These are phyloP conservation scores for Eutrema salsugineum DNA, from an alignment of 441 rosid genomes.

Conservation along the genomic window DNA sequence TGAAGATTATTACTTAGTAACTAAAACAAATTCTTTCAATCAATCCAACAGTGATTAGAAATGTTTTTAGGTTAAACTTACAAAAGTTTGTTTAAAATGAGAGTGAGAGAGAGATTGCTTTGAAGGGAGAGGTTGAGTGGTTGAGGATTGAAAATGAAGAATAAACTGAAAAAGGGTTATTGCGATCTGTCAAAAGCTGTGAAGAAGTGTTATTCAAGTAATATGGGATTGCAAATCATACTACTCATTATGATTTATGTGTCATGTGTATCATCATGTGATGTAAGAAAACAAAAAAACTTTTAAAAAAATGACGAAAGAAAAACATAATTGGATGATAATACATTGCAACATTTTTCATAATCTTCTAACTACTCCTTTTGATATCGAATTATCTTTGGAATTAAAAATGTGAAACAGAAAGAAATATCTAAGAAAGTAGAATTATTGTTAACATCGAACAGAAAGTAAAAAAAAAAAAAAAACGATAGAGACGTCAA, in stretches of 20 bases:
- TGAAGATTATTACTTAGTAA: conserved; percentile 22
- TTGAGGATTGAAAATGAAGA: conserved; percentile 29
- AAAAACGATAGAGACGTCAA: no score
- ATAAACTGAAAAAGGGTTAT: conserved; percentile 5
- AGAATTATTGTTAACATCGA: neutral
- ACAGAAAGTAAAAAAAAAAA: neutral
- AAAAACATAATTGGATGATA: neutral
- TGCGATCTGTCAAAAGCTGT: conserved; percentile 23
- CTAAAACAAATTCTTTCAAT: neutral
- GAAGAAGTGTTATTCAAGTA: conserved; percentile 29
- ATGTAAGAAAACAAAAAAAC: neutral
- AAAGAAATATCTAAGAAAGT: no score
- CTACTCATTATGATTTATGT: conserved; percentile 11
- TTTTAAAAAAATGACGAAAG: neutral
- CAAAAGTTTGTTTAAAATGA: conserved; percentile 2
- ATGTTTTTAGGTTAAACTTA: neutral
- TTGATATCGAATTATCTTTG: neutral
- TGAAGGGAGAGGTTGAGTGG: conserved; percentile 29
- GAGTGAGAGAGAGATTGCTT: conserved; percentile 26
- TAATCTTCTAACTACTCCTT: neutral
- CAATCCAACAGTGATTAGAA: neutral
- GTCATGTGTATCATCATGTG: conserved; percentile 11
- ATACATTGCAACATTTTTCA: neutral
- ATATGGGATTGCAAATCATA: conserved; percentile 22
- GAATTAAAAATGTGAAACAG: neutral